These are phyloP conservation scores for Endothia cerciana DNA, from an alignment of 2,329 filamentous ascomycete genomes.

Conservation along the genomic window DNA sequence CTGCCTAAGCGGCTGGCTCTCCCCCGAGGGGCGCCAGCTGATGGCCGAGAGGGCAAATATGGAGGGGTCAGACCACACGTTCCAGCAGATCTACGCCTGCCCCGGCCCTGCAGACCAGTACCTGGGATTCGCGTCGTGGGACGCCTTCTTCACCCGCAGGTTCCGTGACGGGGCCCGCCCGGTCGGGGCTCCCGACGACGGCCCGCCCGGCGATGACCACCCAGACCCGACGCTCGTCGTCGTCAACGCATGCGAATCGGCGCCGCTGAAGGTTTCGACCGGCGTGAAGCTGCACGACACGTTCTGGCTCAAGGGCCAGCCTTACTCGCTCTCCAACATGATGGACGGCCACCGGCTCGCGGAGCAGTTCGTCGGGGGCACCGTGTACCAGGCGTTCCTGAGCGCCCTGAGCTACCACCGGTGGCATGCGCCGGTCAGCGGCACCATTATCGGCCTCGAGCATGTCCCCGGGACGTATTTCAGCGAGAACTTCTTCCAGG, in stretches of 20 bases:
- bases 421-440: slow-evolving; percentile 63
- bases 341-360: slow-evolving; percentile 46
- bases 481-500: slow-evolving; percentile 55
- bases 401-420: slow-evolving; percentile 63
- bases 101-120: slow-evolving; percentile 47
- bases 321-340: slow-evolving; percentile 60
- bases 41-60: not conserved
- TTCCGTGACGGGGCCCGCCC: slow-evolving; percentile 54
- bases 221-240: slow-evolving; percentile 55
- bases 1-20: not conserved
- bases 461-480: slow-evolving; percentile 62
- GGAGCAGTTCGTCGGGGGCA: slow-evolving; percentile 55
- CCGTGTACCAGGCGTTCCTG: slow-evolving; percentile 65
- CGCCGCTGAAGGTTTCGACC: slow-evolving; percentile 49
- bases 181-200: slow-evolving; percentile 39
- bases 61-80: not conserved
- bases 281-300: slow-evolving; percentile 51
- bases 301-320: slow-evolving; percentile 65
- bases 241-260: slow-evolving; percentile 61
- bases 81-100: slow-evolving; percentile 1
- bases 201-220: slow-evolving; percentile 12
- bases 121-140: slow-evolving; percentile 61
- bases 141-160: slow-evolving; percentile 62
- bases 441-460: slow-evolving; percentile 55
- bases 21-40: not conserved